Base-by-base conservation (phyloP, 805 yeast species). In the Saccharomycopsis olivae region DNA sequence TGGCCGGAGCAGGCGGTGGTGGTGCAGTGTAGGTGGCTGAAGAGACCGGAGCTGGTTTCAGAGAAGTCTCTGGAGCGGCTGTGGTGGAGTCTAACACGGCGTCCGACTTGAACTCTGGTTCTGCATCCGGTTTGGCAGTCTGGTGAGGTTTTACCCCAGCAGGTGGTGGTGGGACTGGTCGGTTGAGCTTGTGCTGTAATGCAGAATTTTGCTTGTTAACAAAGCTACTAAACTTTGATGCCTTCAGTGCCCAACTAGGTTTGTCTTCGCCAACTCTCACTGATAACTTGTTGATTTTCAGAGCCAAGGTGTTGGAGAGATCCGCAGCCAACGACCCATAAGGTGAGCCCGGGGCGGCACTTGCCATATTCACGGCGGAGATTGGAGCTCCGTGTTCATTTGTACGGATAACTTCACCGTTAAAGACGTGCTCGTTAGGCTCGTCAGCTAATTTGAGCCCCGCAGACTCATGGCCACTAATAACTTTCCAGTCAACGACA, bases 231-330 rank as follows among this genome's bases (percentile, higher is more conserved):
- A 43, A 2, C 19, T 43, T 43, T 27, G 15, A 28, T 9, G 38
- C 41, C 14, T 32, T 46, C 11, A n/a, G 5, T 17, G 15, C 18
- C 5, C 25, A 36, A 15, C 32, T 31, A 13, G 47, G 47, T 13
- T 39, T 40, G 14, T 35, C 38, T 27, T 43, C 40, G 5, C 38
- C 44, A 13, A 43, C 5, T 23, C 28, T 43, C 34, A 36, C 29
- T 4, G 44, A 40, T 23, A 43, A 30, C 32, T 32, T 30, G 9
- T 17, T 36, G 17, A 43, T n/a, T 24, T 35, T 36, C 3, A 29
- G 15, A 5, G 43, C 28, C 3, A 43, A 28, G 14, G 20, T 31
- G 29, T 39, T 37, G 11, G 35, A 28, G 17, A 39, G 11, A 11
- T 43, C 41, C 13, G 44, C 43, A 5, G 44, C 43, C 5, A 29